Base-by-base conservation (phyloP, 2,329 filamentous ascomycete genomes). In the Colletotrichum limetticola region DNA sequence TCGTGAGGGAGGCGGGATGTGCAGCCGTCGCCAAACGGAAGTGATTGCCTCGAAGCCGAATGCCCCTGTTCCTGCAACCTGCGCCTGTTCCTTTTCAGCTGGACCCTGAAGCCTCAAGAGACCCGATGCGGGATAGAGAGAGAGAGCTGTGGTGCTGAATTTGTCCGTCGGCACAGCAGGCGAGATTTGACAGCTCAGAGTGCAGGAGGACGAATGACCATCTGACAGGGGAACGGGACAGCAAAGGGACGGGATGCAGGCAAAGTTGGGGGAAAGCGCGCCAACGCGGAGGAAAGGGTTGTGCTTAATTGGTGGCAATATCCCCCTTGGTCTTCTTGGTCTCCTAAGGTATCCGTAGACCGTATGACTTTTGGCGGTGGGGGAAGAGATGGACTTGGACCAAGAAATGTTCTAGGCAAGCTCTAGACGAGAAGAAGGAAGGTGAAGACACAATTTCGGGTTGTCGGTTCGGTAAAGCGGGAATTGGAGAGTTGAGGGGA, bases 281-380 rank as follows among this genome's bases (percentile, higher is more conserved):
- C 64, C 57, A 61, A 71, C 46, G 32, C 35, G 37, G 63, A 35
- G 56, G 42, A 42, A 42, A 55, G 28, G 37, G 58, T 56, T 12
- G 28, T 65, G 58, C 28, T 61, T 65, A 65, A 72, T 72, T 72
- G 70, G 70, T 72, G 70, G 66, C 55, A 72, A 72, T 70, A 61
- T 57, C 53, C 64, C 64, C 24, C 28, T 53, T 49, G 42, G 42
- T 28, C 46, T 42, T 7, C 37, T 42, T 42, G 37, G 14, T 42
- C 5, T 19, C 37, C 37, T 19, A 42, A 42, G 37, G 37, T 42
- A 16, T 35, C 32, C 32, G 32, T 35, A 35, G 32, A 35, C 32
- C 32, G 32, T 37, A 24, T n/a, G 42, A 46, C n/a, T 22, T 22
- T 49, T 14, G 58, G 28, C 32, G 46, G 57, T 55, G 26, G 68